phyloP scores from a whole-genome alignment of 1,139 yeast genomes.

The Yamadazyma mexicana region DNA sequence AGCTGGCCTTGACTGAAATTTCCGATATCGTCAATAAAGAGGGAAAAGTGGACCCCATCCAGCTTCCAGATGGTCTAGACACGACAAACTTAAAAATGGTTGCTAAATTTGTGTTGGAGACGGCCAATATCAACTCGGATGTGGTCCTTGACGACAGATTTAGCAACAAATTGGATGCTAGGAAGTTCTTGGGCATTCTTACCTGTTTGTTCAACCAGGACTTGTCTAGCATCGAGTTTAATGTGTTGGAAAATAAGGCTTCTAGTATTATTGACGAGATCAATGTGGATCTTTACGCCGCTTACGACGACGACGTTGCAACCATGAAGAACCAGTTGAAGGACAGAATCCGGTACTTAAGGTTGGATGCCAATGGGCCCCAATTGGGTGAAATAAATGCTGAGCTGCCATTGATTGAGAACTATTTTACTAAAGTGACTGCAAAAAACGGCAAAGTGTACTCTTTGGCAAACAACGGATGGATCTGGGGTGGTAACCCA shows the following conservation, averaged over 20 bases:
- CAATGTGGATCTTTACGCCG: constrained; percentile 70
- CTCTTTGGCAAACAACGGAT: constrained; percentile 92
- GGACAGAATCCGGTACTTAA: constrained; percentile 72
- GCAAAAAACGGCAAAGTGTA: constrained; percentile 52
- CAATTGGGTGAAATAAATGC: constrained; percentile 61
- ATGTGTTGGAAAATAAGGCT: constrained; percentile 41
- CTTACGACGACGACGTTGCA: constrained; percentile 70
- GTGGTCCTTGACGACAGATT: constrained; percentile 39
- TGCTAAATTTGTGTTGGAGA: constrained; percentile 50
- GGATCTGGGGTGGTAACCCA: constrained; percentile 99
- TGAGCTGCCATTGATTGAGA: constrained; percentile 69
- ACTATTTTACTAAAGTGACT: constrained; percentile 78
- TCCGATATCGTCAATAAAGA: constrained; percentile 3
- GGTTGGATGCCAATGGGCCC: constrained; percentile 83
- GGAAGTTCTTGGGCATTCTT: constrained; percentile 49
- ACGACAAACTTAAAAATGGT: constrained; percentile 38
- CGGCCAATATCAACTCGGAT: constrained; percentile 29
- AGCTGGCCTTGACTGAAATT: constrained; percentile 26
- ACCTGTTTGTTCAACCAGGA: constrained; percentile 34
- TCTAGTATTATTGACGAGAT: constrained; percentile 67
- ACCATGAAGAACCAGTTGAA: constrained; percentile 66
- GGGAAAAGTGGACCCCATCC: constrained; percentile 19
- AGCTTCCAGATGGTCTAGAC: constrained; percentile 33
- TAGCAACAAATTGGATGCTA: constrained; percentile 53
- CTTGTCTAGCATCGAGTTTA: constrained; percentile 28